phyloP scores from a whole-genome alignment of 441 rosid genomes.

The Adansonia gregorii region DNA sequence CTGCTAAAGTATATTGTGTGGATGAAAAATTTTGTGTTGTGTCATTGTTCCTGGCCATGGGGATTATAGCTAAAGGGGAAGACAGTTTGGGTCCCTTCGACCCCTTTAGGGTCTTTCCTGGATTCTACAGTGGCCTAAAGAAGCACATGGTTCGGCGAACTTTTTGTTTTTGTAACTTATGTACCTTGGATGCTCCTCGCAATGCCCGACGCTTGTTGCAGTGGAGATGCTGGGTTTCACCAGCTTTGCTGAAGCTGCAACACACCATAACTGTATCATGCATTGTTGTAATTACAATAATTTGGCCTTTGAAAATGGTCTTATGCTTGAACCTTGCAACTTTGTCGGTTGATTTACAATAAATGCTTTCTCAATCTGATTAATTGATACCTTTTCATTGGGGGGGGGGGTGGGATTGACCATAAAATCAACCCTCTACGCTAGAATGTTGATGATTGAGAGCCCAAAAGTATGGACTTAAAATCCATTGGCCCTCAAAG shows the following conservation, averaged over 20 bases:
- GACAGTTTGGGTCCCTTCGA: slow-evolving; percentile 14
- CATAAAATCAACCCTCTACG: background rate
- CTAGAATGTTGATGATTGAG: background rate
- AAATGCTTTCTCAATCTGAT: background rate
- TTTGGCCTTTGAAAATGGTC: background rate
- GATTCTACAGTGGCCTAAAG: slow-evolving; percentile 6
- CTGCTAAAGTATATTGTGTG: slow-evolving; percentile 18
- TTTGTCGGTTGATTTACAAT: background rate
- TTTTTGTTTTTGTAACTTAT: background rate
- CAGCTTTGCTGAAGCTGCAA: slow-evolving; percentile 24
- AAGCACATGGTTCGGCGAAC: background rate
- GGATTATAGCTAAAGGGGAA: slow-evolving; percentile 7
- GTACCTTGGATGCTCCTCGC: background rate
- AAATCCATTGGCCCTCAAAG: no score
- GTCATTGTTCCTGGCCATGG: slow-evolving; percentile 4
- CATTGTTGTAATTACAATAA: slow-evolving; percentile 19
- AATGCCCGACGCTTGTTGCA: background rate
- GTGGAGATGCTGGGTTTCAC: background rate
- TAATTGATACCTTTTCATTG: background rate
- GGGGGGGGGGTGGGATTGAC: background rate
- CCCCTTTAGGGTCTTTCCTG: background rate
- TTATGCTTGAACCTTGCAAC: slow-evolving; percentile 7
- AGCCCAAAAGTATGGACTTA: background rate
- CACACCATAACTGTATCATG: background rate
- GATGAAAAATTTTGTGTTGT: slow-evolving; percentile 13